These are phyloP conservation scores for Boletus patriciae DNA, from an alignment of 768 basidiomycete species.

Conservation along the genomic window DNA sequence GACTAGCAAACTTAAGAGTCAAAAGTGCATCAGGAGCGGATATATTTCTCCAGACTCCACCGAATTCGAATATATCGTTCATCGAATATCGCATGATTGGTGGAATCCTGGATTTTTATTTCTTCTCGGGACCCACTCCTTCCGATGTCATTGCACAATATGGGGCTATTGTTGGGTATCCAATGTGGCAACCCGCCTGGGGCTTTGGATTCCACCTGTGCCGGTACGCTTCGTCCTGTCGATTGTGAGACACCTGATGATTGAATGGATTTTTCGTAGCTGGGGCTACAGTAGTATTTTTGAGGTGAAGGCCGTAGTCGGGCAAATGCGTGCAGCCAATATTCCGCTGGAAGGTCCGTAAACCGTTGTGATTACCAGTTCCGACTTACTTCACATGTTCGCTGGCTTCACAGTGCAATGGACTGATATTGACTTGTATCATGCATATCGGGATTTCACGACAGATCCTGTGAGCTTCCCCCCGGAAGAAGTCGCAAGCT, in stretches of 20 bases:
- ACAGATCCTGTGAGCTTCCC: slow-evolving; percentile 64
- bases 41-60: slow-evolving; percentile 62
- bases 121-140: slow-evolving; percentile 57
- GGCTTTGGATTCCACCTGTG: slow-evolving; percentile 77
- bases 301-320: slow-evolving; percentile 52
- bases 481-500: slow-evolving; percentile 47
- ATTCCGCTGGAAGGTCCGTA: slow-evolving; percentile 67
- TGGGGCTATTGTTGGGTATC: slow-evolving; percentile 58
- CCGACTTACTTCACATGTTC: neutral
- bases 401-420: slow-evolving; percentile 53
- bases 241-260: neutral
- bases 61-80: slow-evolving; percentile 51
- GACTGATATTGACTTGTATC: slow-evolving; percentile 74
- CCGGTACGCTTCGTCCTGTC: slow-evolving; percentile 36
- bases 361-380: neutral
- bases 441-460: slow-evolving; percentile 69
- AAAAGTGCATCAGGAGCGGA: slow-evolving; percentile 64
- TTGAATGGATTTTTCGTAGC: neutral
- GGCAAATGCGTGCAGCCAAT: slow-evolving; percentile 60
- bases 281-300: slow-evolving; percentile 52
- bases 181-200: slow-evolving; percentile 71
- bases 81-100: slow-evolving; percentile 73
- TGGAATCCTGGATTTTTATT: slow-evolving; percentile 75
- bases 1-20: slow-evolving; percentile 5
- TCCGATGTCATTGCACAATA: slow-evolving; percentile 67